Percentiles rank a stretch among this genome's conserved stretches.
These are phyloP conservation scores for Mesostigma viride DNA, from an alignment of 139 green algal species.

Conservation along the genomic window DNA sequence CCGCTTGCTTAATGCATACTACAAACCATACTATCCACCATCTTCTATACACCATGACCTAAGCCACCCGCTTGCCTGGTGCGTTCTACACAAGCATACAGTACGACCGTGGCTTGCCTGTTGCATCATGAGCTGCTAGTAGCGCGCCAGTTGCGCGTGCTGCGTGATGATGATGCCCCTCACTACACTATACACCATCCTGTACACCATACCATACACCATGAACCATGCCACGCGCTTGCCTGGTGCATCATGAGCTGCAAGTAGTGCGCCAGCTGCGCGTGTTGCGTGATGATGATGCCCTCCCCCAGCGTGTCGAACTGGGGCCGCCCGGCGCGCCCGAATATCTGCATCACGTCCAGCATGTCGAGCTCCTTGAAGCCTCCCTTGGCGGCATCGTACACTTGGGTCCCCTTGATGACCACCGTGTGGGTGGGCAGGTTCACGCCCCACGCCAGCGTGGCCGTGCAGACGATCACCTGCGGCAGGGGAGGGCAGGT, in stretches of 20 bases:
- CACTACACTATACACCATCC: background rate
- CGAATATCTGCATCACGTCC: slow-evolving; percentile 63
- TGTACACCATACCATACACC: too few relatives aligned
- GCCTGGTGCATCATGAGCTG: slow-evolving; percentile 86
- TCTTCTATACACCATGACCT: too few relatives aligned
- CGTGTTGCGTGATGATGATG: slow-evolving; percentile 92
- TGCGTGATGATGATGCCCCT: background rate
- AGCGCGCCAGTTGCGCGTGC: slow-evolving; percentile 89
- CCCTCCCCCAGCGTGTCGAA: slow-evolving; percentile 66
- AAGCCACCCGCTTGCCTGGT: too few relatives aligned
- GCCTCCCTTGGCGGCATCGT: slow-evolving; percentile 78
- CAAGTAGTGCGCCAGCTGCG: slow-evolving; percentile 91
- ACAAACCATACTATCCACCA: background rate
- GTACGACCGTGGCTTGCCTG: too few relatives aligned
- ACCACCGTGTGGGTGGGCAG: slow-evolving; percentile 95
- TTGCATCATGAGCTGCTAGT: slow-evolving; percentile 87
- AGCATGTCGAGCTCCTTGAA: slow-evolving; percentile 92
- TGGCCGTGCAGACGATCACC: slow-evolving; percentile 90
- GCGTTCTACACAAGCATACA: background rate
- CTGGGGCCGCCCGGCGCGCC: slow-evolving; percentile 80
- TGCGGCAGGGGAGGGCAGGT: slow-evolving; percentile 15
- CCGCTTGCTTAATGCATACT: background rate
- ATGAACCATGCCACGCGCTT: background rate
- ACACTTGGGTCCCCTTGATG: slow-evolving; percentile 99
- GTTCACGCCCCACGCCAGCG: slow-evolving; percentile 97